These are phyloP conservation scores for Metarhizium anisopliae DNA, from an alignment of 2,329 filamentous ascomycete genomes.

Conservation along the genomic window DNA sequence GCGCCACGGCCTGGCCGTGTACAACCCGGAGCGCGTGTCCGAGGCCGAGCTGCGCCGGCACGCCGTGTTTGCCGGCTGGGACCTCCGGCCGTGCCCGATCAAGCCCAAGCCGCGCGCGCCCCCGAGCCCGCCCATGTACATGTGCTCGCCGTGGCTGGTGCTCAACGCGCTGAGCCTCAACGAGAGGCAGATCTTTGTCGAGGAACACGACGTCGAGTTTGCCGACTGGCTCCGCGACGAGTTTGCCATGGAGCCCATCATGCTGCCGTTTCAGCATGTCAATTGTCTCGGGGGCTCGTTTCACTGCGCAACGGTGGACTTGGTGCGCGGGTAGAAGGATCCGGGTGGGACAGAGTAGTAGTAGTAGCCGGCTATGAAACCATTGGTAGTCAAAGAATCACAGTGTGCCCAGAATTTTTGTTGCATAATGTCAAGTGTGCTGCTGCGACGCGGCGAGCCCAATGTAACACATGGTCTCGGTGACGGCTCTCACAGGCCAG, in stretches of 20 bases:
- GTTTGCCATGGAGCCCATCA: conserved; percentile 10
- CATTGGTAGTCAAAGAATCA: too few relatives aligned
- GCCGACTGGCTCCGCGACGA: conserved; percentile 9
- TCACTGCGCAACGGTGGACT: conserved; percentile 19
- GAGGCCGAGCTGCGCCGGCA: conserved; percentile 15
- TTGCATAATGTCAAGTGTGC: too few relatives aligned
- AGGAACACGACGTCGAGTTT: conserved; percentile 14
- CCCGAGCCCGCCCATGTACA: conserved; percentile 15
- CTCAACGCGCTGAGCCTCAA: conserved; percentile 18
- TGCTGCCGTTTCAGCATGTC: conserved; percentile 20
- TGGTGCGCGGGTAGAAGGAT: conserved; percentile 3
- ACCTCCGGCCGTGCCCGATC: conserved; percentile 16
- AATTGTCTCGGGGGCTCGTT: conserved; percentile 23
- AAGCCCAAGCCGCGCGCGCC: conserved; percentile 6
- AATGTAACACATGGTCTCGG: too few relatives aligned
- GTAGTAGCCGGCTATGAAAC: too few relatives aligned
- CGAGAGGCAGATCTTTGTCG: conserved; percentile 17
- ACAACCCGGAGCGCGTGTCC: conserved; percentile 15
- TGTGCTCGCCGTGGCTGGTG: conserved; percentile 18
- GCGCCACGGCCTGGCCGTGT: conserved; percentile 17
- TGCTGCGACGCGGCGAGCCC: too few relatives aligned
- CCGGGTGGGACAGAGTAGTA: too few relatives aligned
- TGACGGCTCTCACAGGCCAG: too few relatives aligned
- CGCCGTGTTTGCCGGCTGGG: conserved; percentile 17
- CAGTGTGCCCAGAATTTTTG: too few relatives aligned